Percentiles rank a stretch among this genome's conserved stretches.
Evolutionary conservation across 2,329 filamentous ascomycete species (phyloP).

Genomic region (Diaporthe citri): DNA sequence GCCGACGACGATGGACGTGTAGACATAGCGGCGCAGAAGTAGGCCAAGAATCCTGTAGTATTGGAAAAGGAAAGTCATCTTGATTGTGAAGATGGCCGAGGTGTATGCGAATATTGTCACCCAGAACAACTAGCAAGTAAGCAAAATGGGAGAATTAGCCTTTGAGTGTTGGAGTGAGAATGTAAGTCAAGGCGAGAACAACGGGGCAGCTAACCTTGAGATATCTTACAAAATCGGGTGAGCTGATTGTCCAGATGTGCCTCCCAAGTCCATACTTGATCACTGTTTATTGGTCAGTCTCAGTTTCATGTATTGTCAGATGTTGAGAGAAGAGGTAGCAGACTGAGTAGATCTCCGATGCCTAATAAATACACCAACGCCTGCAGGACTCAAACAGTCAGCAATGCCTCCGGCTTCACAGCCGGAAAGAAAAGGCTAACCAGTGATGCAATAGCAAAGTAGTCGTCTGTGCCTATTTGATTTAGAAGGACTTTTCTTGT

Average conservation of each 20-base stretch:
- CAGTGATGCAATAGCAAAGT: conserved; percentile 7
- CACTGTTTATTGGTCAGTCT: background rate
- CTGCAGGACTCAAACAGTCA: background rate
- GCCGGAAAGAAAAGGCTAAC: background rate
- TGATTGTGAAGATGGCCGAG: background rate
- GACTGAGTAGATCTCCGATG: background rate
- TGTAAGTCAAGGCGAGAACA: accelerated
- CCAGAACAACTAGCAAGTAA: background rate
- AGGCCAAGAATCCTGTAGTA: conserved; percentile 4
- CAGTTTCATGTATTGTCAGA: background rate
- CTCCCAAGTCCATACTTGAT: background rate
- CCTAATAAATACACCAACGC: background rate
- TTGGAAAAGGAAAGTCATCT: conserved; percentile 11
- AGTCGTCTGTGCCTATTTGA: conserved; percentile 1
- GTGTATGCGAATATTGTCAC: conserved; percentile 8
- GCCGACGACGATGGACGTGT: background rate
- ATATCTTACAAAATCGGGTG: background rate
- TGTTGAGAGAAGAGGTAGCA: background rate
- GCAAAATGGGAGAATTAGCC: background rate
- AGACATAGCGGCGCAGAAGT: background rate
- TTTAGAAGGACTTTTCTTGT: conserved; percentile 15
- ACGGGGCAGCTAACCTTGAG: background rate
- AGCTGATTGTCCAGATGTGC: conserved; percentile 3
- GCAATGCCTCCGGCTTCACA: background rate
- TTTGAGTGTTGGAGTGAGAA: background rate